Conservation (phyloP, 1,284 basidiomycete species). For the Bondarzewia mesenterica region DNA sequence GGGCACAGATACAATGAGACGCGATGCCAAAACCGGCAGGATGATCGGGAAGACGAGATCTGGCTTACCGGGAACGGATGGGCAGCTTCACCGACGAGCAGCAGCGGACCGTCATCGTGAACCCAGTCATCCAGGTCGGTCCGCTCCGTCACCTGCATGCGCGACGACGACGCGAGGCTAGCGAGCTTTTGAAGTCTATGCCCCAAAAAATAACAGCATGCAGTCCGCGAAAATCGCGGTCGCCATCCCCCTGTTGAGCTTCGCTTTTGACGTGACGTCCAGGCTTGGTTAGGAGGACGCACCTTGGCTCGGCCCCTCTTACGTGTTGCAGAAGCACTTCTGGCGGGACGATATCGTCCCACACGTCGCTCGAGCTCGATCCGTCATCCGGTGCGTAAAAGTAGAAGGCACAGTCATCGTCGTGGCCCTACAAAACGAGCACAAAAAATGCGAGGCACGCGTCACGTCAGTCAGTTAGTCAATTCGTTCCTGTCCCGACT, state of each 20-base stretch:
- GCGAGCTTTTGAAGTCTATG: conserved; percentile 37
- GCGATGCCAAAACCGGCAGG: not conserved
- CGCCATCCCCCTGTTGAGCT: not conserved
- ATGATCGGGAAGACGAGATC: not conserved
- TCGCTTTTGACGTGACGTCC: not conserved
- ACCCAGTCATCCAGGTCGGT: conserved; percentile 47
- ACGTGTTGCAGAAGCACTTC: conserved; percentile 9
- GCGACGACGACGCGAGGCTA: conserved; percentile 24
- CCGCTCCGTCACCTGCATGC: conserved; percentile 28
- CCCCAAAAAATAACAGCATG: not conserved
- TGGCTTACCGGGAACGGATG: conserved; percentile 13
- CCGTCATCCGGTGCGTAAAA: conserved; percentile 15
- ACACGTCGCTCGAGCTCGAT: conserved; percentile 9
- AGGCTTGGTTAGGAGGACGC: not conserved
- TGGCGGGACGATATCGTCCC: conserved; percentile 13
- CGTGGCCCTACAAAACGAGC: conserved; percentile 16
- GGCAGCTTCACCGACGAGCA: conserved; percentile 36
- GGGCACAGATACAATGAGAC: not conserved
- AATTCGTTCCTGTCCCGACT: not conserved
- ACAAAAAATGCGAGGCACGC: no score
- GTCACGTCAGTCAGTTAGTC: no score
- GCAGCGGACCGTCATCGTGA: conserved; percentile 32
- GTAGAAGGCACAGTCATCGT: conserved; percentile 22
- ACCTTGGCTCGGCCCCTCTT: conserved; percentile 30
- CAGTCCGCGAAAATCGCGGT: not conserved